A percentile compares a stretch with the other conserved stretches of the same genome.
phyloP scores from a whole-genome alignment of 495 filamentous ascomycete genomes.

The Penicillium tannophilum region DNA sequence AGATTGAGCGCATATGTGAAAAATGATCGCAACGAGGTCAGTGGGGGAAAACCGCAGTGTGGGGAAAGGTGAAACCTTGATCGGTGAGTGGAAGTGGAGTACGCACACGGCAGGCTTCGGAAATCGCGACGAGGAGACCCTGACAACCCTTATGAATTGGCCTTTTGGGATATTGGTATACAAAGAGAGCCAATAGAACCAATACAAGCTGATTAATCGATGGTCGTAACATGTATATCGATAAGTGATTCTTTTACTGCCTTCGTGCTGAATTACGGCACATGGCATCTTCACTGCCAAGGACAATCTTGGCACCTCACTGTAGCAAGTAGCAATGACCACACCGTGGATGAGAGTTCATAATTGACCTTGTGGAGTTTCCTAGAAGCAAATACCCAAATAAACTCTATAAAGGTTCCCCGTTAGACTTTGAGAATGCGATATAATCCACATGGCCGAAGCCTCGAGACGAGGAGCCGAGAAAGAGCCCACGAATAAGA shows the following conservation, averaged over 20 bases:
- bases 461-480: background rate
- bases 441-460: background rate
- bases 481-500: no score
- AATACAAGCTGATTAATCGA: no score
- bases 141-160: no score
- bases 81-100: constrained; percentile 1
- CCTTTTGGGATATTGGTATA: no score
- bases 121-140: background rate
- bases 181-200: no score
- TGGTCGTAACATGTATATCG: no score
- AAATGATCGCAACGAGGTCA: constrained; percentile 9
- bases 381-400: no score
- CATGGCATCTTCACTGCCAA: background rate
- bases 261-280: background rate
- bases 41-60: background rate
- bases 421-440: no score
- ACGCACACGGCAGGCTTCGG: background rate
- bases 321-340: background rate
- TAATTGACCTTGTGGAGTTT: background rate
- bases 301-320: background rate
- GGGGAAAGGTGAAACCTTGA: background rate
- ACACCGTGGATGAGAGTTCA: background rate
- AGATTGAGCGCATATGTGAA: background rate
- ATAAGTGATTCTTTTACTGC: no score
- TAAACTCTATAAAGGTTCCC: no score